phyloP scores from a whole-genome alignment of 768 basidiomycete genomes.

The Boletus subcaerulescens region DNA sequence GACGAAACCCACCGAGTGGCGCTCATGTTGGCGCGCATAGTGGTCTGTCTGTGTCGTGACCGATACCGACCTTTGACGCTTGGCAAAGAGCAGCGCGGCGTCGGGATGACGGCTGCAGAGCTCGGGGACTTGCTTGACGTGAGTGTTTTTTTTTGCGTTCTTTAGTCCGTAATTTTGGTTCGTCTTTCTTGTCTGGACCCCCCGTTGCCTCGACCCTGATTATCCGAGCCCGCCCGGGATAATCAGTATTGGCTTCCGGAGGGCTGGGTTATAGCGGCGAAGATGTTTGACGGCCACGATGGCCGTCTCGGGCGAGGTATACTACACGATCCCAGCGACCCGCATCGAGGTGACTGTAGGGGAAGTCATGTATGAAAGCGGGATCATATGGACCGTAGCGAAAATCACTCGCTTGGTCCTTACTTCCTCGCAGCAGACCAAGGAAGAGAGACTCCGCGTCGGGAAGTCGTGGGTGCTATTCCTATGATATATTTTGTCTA shows the following conservation, averaged over 20 bases:
- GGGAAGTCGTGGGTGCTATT: neutral
- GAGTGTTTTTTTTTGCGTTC: constrained; percentile 14
- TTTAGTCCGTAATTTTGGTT: neutral
- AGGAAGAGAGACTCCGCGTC: constrained; percentile 1
- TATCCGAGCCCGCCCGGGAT: neutral
- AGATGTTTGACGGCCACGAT: constrained; percentile 8
- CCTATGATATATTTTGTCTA: constrained; percentile 1
- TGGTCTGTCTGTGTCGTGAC: constrained; percentile 24
- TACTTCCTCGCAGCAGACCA: constrained; percentile 4
- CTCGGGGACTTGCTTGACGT: constrained; percentile 34
- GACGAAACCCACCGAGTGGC: constrained; percentile 17
- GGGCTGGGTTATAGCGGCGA: constrained; percentile 15
- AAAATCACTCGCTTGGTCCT: neutral
- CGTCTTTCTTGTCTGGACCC: neutral
- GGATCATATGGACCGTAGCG: neutral
- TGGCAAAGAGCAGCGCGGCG: constrained; percentile 3
- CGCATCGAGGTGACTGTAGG: constrained; percentile 11
- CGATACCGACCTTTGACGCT: constrained; percentile 15
- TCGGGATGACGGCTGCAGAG: constrained; percentile 28
- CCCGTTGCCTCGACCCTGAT: constrained; percentile 18
- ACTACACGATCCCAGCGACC: constrained; percentile 8
- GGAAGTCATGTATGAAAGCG: constrained; percentile 1
- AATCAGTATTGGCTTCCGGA: constrained; percentile 6
- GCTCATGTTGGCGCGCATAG: constrained; percentile 16
- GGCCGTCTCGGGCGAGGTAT: neutral